phyloP scores from a whole-genome alignment of 257 asterid genomes.

The Pogostemon cablin region DNA sequence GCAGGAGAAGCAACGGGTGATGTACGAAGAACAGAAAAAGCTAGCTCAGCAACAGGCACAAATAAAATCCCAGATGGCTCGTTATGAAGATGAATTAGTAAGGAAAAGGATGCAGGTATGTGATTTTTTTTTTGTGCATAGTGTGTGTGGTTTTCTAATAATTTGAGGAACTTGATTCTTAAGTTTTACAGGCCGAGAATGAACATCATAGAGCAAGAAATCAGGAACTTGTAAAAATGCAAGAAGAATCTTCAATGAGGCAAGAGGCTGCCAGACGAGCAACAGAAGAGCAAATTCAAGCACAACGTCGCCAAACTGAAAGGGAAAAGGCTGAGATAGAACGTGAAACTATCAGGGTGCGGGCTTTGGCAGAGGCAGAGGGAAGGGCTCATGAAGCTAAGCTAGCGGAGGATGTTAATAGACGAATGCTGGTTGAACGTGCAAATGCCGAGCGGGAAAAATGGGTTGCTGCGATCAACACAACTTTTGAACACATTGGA shows the following conservation, averaged over 20 bases:
- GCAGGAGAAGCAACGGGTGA: slow-evolving; percentile 91
- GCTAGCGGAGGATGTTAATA: slow-evolving; percentile 93
- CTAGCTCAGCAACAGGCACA: slow-evolving; percentile 90
- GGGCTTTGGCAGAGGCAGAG: slow-evolving; percentile 91
- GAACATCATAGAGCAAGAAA: slow-evolving; percentile 90
- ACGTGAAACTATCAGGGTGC: slow-evolving; percentile 82
- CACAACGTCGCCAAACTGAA: slow-evolving; percentile 93
- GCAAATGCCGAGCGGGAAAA: slow-evolving; percentile 97
- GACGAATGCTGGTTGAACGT: slow-evolving; percentile 72
- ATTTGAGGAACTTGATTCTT: slow-evolving; percentile 17
- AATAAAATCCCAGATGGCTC: slow-evolving; percentile 88
- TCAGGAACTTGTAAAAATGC: slow-evolving; percentile 95
- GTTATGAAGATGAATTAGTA: slow-evolving; percentile 89
- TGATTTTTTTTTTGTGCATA: slow-evolving; percentile 28
- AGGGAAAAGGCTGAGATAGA: slow-evolving; percentile 85
- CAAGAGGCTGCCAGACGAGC: slow-evolving; percentile 95
- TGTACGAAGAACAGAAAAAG: slow-evolving; percentile 90
- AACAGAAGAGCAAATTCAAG: slow-evolving; percentile 97
- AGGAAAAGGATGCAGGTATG: slow-evolving; percentile 97
- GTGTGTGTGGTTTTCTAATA: slow-evolving; percentile 5
- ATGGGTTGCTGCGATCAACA: slow-evolving; percentile 94
- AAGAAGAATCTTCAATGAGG: slow-evolving; percentile 94
- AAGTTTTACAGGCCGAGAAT: slow-evolving; percentile 76
- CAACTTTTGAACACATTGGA: slow-evolving; percentile 96
- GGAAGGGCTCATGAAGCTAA: slow-evolving; percentile 97